Percentiles rank a stretch among this genome's conserved stretches.
Conservation (phyloP, 192 early-diverging fungal genomes). For the Linnemannia exigua region DNA sequence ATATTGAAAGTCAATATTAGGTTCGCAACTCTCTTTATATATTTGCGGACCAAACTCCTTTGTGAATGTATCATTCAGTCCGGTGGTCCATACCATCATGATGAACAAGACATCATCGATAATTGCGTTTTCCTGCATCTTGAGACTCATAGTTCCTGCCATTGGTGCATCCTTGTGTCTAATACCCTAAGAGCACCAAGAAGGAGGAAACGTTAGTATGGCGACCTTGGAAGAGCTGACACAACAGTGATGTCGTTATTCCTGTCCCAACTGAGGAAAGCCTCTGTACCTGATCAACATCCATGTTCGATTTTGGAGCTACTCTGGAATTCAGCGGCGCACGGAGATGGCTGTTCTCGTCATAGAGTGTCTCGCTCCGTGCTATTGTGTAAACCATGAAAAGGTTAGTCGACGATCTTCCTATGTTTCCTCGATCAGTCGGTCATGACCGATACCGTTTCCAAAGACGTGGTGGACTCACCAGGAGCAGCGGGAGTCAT, state of each 20-base stretch:
- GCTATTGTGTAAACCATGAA: background rate
- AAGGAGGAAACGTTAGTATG: background rate
- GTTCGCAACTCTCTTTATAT: background rate
- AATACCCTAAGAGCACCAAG: background rate
- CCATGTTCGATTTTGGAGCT: conserved; percentile 25
- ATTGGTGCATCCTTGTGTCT: conserved; percentile 22
- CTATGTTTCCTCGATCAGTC: background rate
- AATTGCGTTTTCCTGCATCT: conserved; percentile 84
- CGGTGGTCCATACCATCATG: conserved; percentile 71
- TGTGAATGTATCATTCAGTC: background rate
- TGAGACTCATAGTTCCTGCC: conserved; percentile 58
- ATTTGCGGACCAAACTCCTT: background rate
- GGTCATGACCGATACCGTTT: background rate
- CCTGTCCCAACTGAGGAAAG: background rate
- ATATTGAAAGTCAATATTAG: background rate
- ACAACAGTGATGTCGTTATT: background rate
- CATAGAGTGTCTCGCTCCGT: conserved; percentile 18
- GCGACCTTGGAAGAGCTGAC: too few relatives aligned
- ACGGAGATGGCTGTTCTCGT: conserved; percentile 41
- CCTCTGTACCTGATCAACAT: conserved; percentile 15
- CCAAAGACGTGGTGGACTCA: background rate
- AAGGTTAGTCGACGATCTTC: background rate
- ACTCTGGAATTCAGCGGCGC: conserved; percentile 45
- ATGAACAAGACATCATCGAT: conserved; percentile 94
- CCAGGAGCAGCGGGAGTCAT: conserved; percentile 20